Conservation (phyloP, 2,329 filamentous ascomycete genomes). For the Colletotrichum gigasporum region DNA sequence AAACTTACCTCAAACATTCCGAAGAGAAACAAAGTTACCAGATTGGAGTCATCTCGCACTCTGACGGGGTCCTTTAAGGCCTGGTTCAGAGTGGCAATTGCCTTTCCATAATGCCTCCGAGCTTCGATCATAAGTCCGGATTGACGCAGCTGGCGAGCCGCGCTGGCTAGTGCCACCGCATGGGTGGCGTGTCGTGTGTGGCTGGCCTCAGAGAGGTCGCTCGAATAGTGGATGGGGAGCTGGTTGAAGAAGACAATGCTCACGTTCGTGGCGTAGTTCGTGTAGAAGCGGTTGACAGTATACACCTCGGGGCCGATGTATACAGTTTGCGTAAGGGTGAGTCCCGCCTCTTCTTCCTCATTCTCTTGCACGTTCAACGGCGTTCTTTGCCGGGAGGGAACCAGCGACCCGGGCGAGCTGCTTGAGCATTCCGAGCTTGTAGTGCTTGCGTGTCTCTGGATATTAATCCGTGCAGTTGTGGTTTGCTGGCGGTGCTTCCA, state of each 20-base stretch:
- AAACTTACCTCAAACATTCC: slow-evolving; percentile 23
- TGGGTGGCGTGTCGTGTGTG: slow-evolving; percentile 22
- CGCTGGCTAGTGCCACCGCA: slow-evolving; percentile 20
- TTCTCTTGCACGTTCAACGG: not conserved
- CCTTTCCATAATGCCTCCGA: slow-evolving; percentile 13
- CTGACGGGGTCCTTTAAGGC: not conserved
- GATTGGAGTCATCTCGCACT: slow-evolving; percentile 8
- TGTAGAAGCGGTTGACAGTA: slow-evolving; percentile 8
- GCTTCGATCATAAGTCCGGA: slow-evolving; percentile 17
- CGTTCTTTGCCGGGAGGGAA: not conserved
- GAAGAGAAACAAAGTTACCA: slow-evolving; percentile 21
- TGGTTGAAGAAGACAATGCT: slow-evolving; percentile 15
- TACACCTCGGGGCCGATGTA: not conserved
- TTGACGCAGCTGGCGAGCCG: slow-evolving; percentile 10
- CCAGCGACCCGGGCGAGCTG: too few relatives aligned
- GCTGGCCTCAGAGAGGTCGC: not conserved
- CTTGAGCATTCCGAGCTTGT: too few relatives aligned
- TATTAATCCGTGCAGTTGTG: not conserved
- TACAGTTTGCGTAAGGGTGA: not conserved
- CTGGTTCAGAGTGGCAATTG: not conserved
- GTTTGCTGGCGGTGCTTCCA: slow-evolving; percentile 12
- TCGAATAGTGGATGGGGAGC: slow-evolving; percentile 4
- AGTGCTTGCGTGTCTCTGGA: not conserved
- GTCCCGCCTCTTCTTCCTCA: not conserved
- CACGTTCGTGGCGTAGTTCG: slow-evolving; percentile 1